These are phyloP conservation scores for Botrytis fabae DNA, from an alignment of 2,329 filamentous ascomycete genomes.

Conservation along the genomic window DNA sequence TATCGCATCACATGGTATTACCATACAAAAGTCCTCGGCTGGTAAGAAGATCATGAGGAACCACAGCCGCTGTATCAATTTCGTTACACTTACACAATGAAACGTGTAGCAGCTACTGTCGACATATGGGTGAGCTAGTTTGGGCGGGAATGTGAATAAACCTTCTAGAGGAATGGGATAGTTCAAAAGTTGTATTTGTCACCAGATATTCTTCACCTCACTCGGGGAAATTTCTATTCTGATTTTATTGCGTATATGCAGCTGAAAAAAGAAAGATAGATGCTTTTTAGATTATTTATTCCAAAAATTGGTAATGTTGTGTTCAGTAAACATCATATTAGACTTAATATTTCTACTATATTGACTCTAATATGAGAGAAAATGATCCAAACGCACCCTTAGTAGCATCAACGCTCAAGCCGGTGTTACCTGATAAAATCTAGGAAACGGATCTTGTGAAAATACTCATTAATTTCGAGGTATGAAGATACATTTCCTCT, in stretches of 20 bases:
- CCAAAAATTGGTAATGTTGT: background rate
- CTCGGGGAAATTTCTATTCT: background rate
- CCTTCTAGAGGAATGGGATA: background rate
- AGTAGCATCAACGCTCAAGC: background rate
- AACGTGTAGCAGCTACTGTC: background rate
- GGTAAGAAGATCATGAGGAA: no score
- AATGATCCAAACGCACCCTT: no score
- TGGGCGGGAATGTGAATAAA: background rate
- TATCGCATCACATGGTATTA: no score
- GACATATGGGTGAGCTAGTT: background rate
- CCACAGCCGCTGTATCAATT: background rate
- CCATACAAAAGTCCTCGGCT: no score
- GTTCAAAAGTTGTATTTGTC: background rate
- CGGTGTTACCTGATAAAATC: background rate
- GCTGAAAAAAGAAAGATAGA: rapidly evolving
- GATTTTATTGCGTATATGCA: background rate
- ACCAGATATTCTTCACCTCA: background rate
- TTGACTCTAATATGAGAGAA: no score
- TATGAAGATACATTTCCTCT: background rate
- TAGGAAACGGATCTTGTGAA: no score
- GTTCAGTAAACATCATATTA: no score
- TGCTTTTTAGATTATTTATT: background rate
- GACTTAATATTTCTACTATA: no score
- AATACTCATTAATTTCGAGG: no score
- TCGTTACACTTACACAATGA: background rate